Evolutionary conservation across 306 rosid species (phyloP), one percentile per base, ranked within the genome.

Genomic region (Sphenostylis stenocarpa): DNA sequence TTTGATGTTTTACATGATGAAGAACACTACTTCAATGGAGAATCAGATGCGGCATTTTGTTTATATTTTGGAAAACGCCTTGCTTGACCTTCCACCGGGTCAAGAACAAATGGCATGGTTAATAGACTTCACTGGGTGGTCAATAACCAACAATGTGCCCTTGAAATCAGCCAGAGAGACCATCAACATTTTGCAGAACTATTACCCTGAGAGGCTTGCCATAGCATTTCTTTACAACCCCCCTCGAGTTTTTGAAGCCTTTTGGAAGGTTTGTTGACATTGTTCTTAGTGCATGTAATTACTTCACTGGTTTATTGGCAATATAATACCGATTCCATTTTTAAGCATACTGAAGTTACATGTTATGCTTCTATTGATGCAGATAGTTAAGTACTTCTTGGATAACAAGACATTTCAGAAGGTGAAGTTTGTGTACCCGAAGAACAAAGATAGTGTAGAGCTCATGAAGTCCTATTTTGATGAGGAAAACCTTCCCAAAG

Each of bases 361-460:
- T 8, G 16, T 62, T 77, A 14, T 67, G 36, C 19, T 83, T 75
- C 15, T 73, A 7, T 58, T 77, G 41, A 44, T 85, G 85, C 88
- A 94, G 97, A 84, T 91, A 67, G 94, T 91, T 57, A 91, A 91
- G 87, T 94, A 87, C 76, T 91, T 94, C 82, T 78, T 94, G 92
- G 97, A 91, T 53, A 77, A 76, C 76, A 94, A 90, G 83, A 91
- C 98, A 67, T 91, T 88, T 82, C 91, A 91, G 64, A 94, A 94
- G 82, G 94, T 94, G 82, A 90, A 90, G 83, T 91, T 94, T 76
- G 91, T 91, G 14, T 94, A 88, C 82, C 93, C 94, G 0, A 90
- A 90, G 69, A 86, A 91, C 33, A 87, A 87, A 71, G 93, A 90
- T 34, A 88, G 97, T 13, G 93, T 92, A 81, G 96, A 95, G 73